These are phyloP conservation scores for Ophiosphaerella herpotricha DNA, from an alignment of 2,329 filamentous ascomycete species.

Conservation along the genomic window DNA sequence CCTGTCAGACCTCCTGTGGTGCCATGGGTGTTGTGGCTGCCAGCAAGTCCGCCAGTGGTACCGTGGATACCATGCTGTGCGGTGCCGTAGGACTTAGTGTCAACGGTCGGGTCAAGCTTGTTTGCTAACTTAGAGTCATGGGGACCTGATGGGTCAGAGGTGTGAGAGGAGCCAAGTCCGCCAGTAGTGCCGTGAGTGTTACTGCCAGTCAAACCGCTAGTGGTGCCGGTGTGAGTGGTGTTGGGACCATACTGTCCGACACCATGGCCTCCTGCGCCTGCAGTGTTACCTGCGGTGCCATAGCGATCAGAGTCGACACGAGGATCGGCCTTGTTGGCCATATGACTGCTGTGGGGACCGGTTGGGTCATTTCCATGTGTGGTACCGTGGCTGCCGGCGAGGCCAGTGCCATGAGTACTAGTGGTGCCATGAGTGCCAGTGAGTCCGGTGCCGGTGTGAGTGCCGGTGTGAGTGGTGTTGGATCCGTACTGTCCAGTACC, in stretches of 20 bases:
- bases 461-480: constrained; percentile 6
- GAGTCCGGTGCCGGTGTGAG: constrained; percentile 14
- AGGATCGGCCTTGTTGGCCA: too few species aligned
- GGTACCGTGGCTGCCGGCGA: constrained; percentile 7
- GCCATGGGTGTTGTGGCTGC: constrained; percentile 5
- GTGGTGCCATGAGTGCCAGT: constrained; percentile 14
- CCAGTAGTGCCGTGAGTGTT: constrained; percentile 17
- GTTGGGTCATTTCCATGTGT: constrained; percentile 14
- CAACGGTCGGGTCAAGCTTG: constrained; percentile 29
- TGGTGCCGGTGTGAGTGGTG: constrained; percentile 15
- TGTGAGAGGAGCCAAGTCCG: constrained; percentile 8
- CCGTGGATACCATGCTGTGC: constrained; percentile 11
- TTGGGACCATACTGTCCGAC: not conserved
- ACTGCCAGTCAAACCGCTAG: constrained; percentile 11
- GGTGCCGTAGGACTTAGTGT: constrained; percentile 24
- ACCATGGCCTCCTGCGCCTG: too few species aligned
- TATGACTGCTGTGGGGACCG: constrained; percentile 6
- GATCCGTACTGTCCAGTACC: constrained; percentile 10
- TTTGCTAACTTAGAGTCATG: constrained; percentile 20
- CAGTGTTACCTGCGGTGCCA: too few species aligned
- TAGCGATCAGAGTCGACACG: too few species aligned
- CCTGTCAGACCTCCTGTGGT: not conserved
- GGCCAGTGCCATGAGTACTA: constrained; percentile 8
- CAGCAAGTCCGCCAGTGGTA: constrained; percentile 10
- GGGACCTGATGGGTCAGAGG: constrained; percentile 21